Percentiles rank a stretch among this genome's conserved stretches.
These are phyloP conservation scores for Colletotrichum chlorophyti DNA, from an alignment of 2,329 filamentous ascomycete genomes.

Conservation along the genomic window DNA sequence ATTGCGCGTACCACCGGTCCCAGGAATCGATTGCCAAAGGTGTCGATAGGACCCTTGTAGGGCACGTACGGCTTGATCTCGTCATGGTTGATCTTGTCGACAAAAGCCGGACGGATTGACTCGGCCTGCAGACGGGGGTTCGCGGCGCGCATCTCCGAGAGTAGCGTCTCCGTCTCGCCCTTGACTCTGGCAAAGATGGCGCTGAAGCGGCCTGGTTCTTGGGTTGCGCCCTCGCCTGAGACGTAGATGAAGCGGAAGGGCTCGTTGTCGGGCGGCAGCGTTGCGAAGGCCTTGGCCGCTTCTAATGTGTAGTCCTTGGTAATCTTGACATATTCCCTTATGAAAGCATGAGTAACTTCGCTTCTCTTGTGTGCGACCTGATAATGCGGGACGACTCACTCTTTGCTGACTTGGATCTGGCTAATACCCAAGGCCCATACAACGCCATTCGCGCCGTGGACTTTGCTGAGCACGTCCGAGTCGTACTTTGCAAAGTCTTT, in stretches of 20 bases:
- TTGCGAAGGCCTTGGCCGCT: constrained; percentile 66
- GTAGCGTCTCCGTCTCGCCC: constrained; percentile 66
- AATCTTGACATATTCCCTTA: constrained; percentile 69
- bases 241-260: constrained; percentile 76
- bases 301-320: constrained; percentile 71
- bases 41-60: constrained; percentile 30
- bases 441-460: constrained; percentile 70
- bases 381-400: constrained; percentile 50
- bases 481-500: constrained; percentile 70
- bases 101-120: constrained; percentile 63
- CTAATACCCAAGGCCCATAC: constrained; percentile 78
- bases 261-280: constrained; percentile 47
- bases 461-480: constrained; percentile 59
- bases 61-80: constrained; percentile 52
- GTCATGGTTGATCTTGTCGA: constrained; percentile 57
- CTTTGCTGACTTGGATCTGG: constrained; percentile 63
- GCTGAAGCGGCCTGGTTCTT: constrained; percentile 61
- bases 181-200: constrained; percentile 69
- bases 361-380: not conserved
- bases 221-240: constrained; percentile 69
- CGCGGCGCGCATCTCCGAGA: constrained; percentile 58
- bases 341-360: not conserved
- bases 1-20: constrained; percentile 33
- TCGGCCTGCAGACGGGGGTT: constrained; percentile 58
- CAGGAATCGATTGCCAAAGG: constrained; percentile 30